A percentile compares a stretch with the other conserved stretches of the same genome.
Evolutionary conservation across 2,329 filamentous ascomycete genomes (phyloP).

Genomic region (Fonsecaea pugnacius): DNA sequence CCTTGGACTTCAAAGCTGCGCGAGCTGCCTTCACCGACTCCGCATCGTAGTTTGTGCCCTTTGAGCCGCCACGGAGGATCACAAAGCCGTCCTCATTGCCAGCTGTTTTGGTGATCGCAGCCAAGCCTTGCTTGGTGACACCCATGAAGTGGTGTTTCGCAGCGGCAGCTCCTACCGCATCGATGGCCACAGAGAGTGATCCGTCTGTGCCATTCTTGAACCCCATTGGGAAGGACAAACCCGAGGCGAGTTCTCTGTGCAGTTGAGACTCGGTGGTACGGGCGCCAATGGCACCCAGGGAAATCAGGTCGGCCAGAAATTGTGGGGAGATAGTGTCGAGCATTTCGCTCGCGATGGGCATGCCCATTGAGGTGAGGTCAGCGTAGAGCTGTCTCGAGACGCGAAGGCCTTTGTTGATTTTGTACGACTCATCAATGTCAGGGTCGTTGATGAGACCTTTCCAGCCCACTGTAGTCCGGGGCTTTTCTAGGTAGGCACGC

Average conservation of each 20-base stretch:
- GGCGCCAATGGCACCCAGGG: slow-evolving; percentile 91
- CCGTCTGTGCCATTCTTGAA: slow-evolving; percentile 99
- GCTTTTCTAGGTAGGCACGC: slow-evolving; percentile 98
- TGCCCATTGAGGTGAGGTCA: slow-evolving; percentile 85
- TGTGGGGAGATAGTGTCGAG: slow-evolving; percentile 97
- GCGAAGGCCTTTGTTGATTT: slow-evolving; percentile 96
- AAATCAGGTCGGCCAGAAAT: slow-evolving; percentile 90
- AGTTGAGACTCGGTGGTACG: slow-evolving; percentile 95
- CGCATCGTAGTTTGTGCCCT: slow-evolving; percentile 91
- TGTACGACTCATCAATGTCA: slow-evolving; percentile 96
- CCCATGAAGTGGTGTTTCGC: slow-evolving; percentile 97
- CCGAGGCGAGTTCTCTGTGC: slow-evolving; percentile 90
- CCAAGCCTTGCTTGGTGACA: slow-evolving; percentile 93
- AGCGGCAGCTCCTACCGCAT: slow-evolving; percentile 89
- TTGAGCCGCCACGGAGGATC: slow-evolving; percentile 88
- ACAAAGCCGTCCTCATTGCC: slow-evolving; percentile 98
- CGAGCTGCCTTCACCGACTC: slow-evolving; percentile 84
- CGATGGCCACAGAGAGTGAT: slow-evolving; percentile 83
- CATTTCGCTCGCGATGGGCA: slow-evolving; percentile 98
- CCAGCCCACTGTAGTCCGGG: slow-evolving; percentile 96
- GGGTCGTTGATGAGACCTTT: slow-evolving; percentile 99
- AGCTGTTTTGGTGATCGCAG: slow-evolving; percentile 89
- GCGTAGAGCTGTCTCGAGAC: slow-evolving; percentile 88
- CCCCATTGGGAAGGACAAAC: slow-evolving; percentile 93
- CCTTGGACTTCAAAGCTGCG: slow-evolving; percentile 73